phyloP scores from a whole-genome alignment of 2,329 filamentous ascomycete genomes.

The Pochonia chlamydosporia region DNA sequence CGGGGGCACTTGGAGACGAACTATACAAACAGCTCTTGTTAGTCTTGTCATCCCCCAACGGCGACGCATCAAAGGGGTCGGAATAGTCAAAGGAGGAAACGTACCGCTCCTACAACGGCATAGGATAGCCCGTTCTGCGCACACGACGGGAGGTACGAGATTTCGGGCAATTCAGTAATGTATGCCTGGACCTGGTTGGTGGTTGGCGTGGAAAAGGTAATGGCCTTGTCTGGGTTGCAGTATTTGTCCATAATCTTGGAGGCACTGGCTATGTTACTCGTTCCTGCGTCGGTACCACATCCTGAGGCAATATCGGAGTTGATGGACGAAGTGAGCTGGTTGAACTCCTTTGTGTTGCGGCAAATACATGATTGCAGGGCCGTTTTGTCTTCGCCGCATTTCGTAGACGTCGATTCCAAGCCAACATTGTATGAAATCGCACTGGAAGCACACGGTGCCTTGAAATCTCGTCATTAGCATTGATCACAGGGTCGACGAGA shows the following conservation, averaged over 20 bases:
- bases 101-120: constrained; percentile 24
- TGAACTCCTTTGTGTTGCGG: constrained; percentile 37
- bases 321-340: constrained; percentile 31
- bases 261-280: constrained; percentile 42
- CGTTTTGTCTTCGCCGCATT: constrained; percentile 36
- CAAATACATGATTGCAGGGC: constrained; percentile 48
- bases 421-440: constrained; percentile 40
- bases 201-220: constrained; percentile 36
- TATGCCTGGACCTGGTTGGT: constrained; percentile 36
- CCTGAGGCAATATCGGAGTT: constrained; percentile 32
- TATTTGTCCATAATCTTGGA: constrained; percentile 39
- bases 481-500: not conserved
- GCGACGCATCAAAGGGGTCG: too few relatives aligned
- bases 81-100: constrained; percentile 1
- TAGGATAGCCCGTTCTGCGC: constrained; percentile 23
- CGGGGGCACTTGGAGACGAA: constrained; percentile 30
- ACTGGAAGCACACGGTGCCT: constrained; percentile 45
- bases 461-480: not conserved
- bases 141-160: constrained; percentile 33
- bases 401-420: constrained; percentile 31
- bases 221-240: constrained; percentile 35
- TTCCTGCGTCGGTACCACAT: constrained; percentile 39
- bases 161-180: constrained; percentile 42
- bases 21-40: constrained; percentile 11
- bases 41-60: too few relatives aligned